Evolutionary conservation across 225 moss, liverwort and hornwort genomes (phyloP), one percentile per base, ranked within the genome.

Genomic region (Pseudoscleropodium purum): DNA sequence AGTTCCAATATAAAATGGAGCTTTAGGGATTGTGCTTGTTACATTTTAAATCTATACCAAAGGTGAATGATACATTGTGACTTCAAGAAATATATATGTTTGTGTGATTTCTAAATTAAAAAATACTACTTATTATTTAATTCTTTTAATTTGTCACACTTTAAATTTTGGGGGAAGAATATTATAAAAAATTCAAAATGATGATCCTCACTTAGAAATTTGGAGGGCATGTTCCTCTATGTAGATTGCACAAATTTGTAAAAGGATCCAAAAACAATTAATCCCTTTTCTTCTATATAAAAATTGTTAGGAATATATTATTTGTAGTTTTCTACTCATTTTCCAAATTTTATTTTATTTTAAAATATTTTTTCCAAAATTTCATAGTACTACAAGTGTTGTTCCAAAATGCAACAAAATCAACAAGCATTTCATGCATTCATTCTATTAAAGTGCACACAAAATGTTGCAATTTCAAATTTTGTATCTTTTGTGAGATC

Each of bases 391-490:
- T 7, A 7, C 5, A 33, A 7, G 20, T 7, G 12, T 12, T 51
- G 13, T 33, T 1, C 2, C 0, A 3, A 51, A 51, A 34, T 49
- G 6, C 33, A 21, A 76, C 5, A 76, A 75, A 49, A 51, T 7
- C 3, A 34, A 0, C 0, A 51, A 0, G 2, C 21, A 33, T 20
- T 51, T 75, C 2, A 20, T 33, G 13, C 33, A 13, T 20, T 33
- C 8, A 51, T 8, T 20, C 7, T 8, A 19, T 20, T 7, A 13
- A 3, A 51, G 13, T 76, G 21, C 5, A 7, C 7, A 20, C 20
- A 20, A 51, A 21, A 75, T 20, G 5, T 51, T 51, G 19, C 33
- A 51, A 76, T 51, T 51, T 34, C 7, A 76, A 34, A 34, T 33
- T 75, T 20, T 33, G 3, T 33, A 20, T 5, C 2, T 21, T 12